Evolutionary conservation across 2,329 filamentous ascomycete genomes (phyloP), one percentile per base, ranked within the genome.

Genomic region (Teratosphaeria nubilosa): DNA sequence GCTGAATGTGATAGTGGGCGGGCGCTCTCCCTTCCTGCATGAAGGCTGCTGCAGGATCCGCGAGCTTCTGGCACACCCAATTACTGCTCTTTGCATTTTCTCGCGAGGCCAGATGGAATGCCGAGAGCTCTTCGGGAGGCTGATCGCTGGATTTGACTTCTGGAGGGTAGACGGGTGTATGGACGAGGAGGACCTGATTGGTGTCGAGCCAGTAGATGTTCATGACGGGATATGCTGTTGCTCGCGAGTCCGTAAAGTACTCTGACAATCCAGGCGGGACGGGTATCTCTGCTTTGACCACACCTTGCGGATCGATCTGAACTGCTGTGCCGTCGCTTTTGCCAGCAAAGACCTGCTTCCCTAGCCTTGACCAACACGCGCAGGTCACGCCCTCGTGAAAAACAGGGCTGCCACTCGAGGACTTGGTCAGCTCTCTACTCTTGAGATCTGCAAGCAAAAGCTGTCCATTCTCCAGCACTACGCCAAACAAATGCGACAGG

Each of bases 261-360:
- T 61, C 56, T 9, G 56, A 51, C 7, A 94, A 67, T 58, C 80
- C 80, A 5, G 89, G 85, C 2, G 92, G 90, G 59, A 84, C 83
- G 25, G 91, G 90, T 53, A 99, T 88, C 56, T 86, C 80, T 37
- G 81, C 91, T 74, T 92, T 94, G 30, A 82, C 79, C 48, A 81
- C 81, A 53, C 92, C 92, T 65, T 90, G 83, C 0, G 88, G 89
- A 7, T 88, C 90, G 82, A 97, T 86, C 72, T 96, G 91, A 58
- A 82, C 82, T 56, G 87, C 85, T 13, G 85, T 86, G 59, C 94
- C 94, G 73, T 96, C 84, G 6, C 80, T 85, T 65, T 94, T 78
- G 16, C 95, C 94, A 64, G 90, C 91, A 51, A 95, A 86, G 51
- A 99, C 78, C 70, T 97, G 92, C 72, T 96, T 99, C 53, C 94